phyloP scores from a whole-genome alignment of 2,329 filamentous ascomycete genomes.

The Fusarium denticulatum region DNA sequence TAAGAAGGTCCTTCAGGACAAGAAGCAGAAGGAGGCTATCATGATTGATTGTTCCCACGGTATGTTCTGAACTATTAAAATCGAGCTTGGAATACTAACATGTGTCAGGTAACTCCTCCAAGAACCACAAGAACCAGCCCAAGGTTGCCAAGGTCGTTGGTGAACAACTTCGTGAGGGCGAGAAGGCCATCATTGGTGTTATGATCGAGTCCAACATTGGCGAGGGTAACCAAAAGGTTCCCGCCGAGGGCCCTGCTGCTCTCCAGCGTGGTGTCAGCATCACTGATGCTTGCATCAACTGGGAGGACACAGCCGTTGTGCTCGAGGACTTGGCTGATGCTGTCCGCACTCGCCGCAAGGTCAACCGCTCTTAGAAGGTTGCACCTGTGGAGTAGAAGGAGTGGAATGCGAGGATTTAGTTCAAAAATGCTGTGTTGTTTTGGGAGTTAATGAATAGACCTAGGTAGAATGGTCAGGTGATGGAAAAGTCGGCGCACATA shows the following conservation, averaged over 20 bases:
- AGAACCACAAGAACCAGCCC: slow-evolving; percentile 97
- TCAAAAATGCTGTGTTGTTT: slow-evolving; percentile 15
- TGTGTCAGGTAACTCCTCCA: slow-evolving; percentile 85
- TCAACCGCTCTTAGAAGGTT: slow-evolving; percentile 50
- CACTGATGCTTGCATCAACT: slow-evolving; percentile 95
- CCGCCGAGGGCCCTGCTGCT: slow-evolving; percentile 78
- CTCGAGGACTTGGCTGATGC: slow-evolving; percentile 88
- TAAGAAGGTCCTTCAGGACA: slow-evolving; percentile 81
- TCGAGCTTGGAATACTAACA: not conserved
- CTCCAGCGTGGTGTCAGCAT: slow-evolving; percentile 93
- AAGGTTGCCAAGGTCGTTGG: slow-evolving; percentile 84
- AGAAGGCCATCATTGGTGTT: slow-evolving; percentile 90
- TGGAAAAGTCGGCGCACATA: slow-evolving; percentile 41
- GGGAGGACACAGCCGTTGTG: slow-evolving; percentile 84
- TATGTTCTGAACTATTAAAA: slow-evolving; percentile 61
- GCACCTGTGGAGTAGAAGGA: slow-evolving; percentile 33
- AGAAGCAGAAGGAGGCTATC: slow-evolving; percentile 86
- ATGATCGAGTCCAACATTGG: slow-evolving; percentile 99
- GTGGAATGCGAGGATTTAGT: slow-evolving; percentile 2
- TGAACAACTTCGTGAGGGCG: slow-evolving; percentile 87
- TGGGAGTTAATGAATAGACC: slow-evolving; percentile 41
- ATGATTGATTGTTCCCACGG: slow-evolving; percentile 99
- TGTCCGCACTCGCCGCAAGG: slow-evolving; percentile 76
- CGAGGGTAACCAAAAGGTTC: slow-evolving; percentile 89
- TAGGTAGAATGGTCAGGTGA: slow-evolving; percentile 27